phyloP scores from a whole-genome alignment of 441 rosid genomes.

The Mallotus japonicus region DNA sequence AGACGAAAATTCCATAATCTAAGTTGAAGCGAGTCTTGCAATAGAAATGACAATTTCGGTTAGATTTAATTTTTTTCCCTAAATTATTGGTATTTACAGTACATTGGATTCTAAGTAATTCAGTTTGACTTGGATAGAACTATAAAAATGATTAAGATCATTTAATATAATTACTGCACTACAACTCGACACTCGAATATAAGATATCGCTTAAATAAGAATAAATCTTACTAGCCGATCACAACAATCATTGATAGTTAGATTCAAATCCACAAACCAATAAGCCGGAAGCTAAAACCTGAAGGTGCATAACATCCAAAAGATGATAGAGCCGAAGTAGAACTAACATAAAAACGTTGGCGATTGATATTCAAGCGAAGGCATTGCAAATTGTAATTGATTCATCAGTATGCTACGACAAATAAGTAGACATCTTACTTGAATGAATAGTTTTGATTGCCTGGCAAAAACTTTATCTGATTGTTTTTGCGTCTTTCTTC shows the following conservation, averaged over 20 bases:
- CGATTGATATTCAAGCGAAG: background rate
- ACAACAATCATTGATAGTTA: background rate
- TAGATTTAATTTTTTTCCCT: no score
- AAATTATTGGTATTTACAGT: no score
- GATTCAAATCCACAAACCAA: background rate
- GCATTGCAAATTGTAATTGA: background rate
- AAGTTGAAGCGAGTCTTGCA: no score
- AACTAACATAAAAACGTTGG: background rate
- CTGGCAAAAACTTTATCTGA: conserved; percentile 73
- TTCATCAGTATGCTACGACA: background rate
- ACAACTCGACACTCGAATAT: background rate
- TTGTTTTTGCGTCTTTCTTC: conserved; percentile 83
- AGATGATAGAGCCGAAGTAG: background rate
- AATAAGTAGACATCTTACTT: conserved; percentile 39
- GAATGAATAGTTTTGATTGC: conserved; percentile 63
- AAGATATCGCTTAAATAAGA: no score
- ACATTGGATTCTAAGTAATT: no score
- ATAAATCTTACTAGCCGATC: no score
- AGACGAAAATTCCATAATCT: no score
- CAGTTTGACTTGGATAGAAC: no score
- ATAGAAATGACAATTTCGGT: no score
- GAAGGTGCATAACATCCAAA: background rate
- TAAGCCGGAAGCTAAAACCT: background rate
- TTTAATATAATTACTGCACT: no score
- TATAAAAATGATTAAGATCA: no score